A percentile compares a stretch with the other conserved stretches of the same genome.
Evolutionary conservation across 495 filamentous ascomycete species (phyloP).

Genomic region (Penicillium canescens): DNA sequence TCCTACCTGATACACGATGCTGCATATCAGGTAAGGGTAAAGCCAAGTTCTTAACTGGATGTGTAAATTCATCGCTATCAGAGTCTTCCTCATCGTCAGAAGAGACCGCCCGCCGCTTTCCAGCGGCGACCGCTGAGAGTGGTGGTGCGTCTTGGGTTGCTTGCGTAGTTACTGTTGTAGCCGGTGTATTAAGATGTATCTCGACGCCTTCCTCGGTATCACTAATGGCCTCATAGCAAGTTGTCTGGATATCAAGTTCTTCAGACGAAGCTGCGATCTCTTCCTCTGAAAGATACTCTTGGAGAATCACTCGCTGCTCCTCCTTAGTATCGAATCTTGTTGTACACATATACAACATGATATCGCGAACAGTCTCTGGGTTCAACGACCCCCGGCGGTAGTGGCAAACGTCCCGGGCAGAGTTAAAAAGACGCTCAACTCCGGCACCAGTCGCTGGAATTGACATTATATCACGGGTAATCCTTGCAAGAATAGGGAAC

Average conservation of each 20-base stretch:
- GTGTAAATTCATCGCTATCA: background rate
- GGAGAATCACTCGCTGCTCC: background rate
- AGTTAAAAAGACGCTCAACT: too few relatives aligned
- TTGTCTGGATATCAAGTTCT: background rate
- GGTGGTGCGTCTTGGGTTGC: background rate
- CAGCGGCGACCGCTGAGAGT: background rate
- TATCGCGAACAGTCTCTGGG: background rate
- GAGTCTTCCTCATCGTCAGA: background rate
- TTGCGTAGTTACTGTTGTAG: background rate
- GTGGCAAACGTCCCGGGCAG: too few relatives aligned
- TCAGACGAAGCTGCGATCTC: background rate
- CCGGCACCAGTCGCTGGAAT: too few relatives aligned
- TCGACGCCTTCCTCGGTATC: background rate
- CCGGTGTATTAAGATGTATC: background rate
- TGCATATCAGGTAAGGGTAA: background rate
- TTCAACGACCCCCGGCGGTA: too few relatives aligned
- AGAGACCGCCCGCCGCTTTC: background rate
- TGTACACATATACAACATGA: constrained; percentile 7
- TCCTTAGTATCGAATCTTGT: constrained; percentile 1
- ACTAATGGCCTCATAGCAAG: background rate
- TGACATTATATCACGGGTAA: too few relatives aligned
- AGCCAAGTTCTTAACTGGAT: background rate
- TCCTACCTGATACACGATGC: background rate
- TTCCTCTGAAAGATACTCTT: background rate
- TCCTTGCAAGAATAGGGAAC: too few relatives aligned